Conservation (phyloP, 441 rosid species). For the Pelargonium australe region DNA sequence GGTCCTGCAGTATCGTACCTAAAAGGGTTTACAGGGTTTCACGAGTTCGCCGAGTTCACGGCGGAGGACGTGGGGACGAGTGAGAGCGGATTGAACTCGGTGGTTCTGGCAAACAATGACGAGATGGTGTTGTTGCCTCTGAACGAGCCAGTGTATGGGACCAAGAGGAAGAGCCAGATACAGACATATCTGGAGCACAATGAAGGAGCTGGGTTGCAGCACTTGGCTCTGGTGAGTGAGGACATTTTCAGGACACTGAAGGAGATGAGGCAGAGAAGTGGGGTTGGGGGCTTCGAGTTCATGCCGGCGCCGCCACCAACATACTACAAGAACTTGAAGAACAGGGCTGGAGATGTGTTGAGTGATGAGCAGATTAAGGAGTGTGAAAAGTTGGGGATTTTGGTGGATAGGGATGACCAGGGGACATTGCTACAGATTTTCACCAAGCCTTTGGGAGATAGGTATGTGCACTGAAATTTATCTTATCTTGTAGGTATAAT, state of each 20-base stretch:
- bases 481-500: too few relatives aligned
- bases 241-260: conserved; percentile 75
- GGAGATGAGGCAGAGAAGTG: conserved; percentile 72
- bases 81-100: conserved; percentile 80
- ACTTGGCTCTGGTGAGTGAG: conserved; percentile 61
- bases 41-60: conserved; percentile 87
- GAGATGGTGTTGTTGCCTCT: conserved; percentile 73
- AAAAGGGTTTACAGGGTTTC: conserved; percentile 69
- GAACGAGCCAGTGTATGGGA: conserved; percentile 91
- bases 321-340: conserved; percentile 66
- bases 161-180: conserved; percentile 87
- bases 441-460: conserved; percentile 87
- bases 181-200: conserved; percentile 88
- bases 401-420: conserved; percentile 93
- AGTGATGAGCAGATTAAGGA: conserved; percentile 72
- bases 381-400: conserved; percentile 80
- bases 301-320: conserved; percentile 94
- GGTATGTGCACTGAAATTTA: conserved; percentile 31
- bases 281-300: conserved; percentile 79
- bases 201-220: conserved; percentile 91
- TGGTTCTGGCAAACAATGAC: conserved; percentile 64
- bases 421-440: conserved; percentile 94
- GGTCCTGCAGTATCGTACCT: conserved; percentile 48
- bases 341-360: conserved; percentile 64
- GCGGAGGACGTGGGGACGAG: conserved; percentile 78